Evolutionary conservation across 345 rosid species (phyloP).

Genomic region (Mercurialis annua): DNA sequence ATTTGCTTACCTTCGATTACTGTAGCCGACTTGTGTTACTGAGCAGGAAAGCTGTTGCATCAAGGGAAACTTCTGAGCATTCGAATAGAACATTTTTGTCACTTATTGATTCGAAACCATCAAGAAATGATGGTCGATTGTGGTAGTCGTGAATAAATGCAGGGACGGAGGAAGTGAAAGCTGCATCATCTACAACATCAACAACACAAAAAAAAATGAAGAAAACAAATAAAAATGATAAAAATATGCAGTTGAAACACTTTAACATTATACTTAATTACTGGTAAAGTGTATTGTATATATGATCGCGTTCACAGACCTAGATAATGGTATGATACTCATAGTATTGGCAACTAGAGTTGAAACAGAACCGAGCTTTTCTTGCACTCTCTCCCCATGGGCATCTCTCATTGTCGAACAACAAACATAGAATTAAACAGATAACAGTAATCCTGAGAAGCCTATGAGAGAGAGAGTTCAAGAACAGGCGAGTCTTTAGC

Average conservation of each 20-base stretch:
- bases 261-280: neutral
- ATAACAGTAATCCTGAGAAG: neutral
- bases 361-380: slow-evolving; percentile 26
- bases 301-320: neutral
- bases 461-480: slow-evolving; percentile 40
- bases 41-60: neutral
- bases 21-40: neutral
- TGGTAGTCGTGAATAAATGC: too few species aligned
- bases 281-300: neutral
- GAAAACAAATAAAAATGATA: neutral
- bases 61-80: neutral
- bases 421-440: neutral
- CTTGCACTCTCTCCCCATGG: slow-evolving; percentile 19
- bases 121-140: too few species aligned
- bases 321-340: neutral
- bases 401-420: slow-evolving; percentile 7
- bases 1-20: neutral
- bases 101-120: slow-evolving; percentile 10
- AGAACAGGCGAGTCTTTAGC: slow-evolving; percentile 21
- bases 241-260: neutral
- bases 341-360: neutral
- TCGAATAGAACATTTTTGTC: neutral
- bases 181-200: slow-evolving; percentile 3
- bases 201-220: neutral
- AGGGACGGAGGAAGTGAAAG: neutral